These are phyloP conservation scores for Malassezia vespertilionis DNA, from an alignment of 1,284 basidiomycete species.

Conservation along the genomic window DNA sequence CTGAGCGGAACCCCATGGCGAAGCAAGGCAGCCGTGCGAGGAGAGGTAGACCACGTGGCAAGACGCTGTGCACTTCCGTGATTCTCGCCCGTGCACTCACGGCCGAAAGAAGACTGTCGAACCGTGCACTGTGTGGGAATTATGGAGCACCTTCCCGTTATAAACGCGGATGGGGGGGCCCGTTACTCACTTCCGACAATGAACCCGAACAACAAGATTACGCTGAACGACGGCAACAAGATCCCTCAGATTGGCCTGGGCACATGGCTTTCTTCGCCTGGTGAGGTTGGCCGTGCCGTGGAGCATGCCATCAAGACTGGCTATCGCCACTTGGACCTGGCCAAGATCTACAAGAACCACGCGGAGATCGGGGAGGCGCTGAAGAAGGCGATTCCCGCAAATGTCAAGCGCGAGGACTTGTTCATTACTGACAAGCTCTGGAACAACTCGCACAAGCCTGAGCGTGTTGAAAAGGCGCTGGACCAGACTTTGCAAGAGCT, in stretches of 20 bases:
- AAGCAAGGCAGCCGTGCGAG: not conserved
- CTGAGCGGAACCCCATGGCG: constrained; percentile 48
- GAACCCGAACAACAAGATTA: constrained; percentile 32
- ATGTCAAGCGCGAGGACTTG: constrained; percentile 50
- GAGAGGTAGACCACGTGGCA: constrained; percentile 1
- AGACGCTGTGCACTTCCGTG: not conserved
- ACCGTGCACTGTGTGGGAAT: not conserved
- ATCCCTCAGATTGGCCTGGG: constrained; percentile 57
- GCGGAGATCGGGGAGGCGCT: constrained; percentile 50
- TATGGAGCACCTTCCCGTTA: not conserved
- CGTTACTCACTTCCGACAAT: constrained; percentile 8
- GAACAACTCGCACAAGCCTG: constrained; percentile 57
- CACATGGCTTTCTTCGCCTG: constrained; percentile 66
- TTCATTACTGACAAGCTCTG: constrained; percentile 54
- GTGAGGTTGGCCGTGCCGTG: constrained; percentile 62
- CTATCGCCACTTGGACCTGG: constrained; percentile 43
- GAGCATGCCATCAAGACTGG: constrained; percentile 32
- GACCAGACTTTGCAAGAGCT: constrained; percentile 49
- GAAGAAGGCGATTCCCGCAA: constrained; percentile 47
- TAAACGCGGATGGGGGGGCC: not conserved
- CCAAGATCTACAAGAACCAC: constrained; percentile 41
- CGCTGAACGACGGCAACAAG: constrained; percentile 42
- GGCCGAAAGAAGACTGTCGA: constrained; percentile 1
- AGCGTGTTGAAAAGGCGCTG: constrained; percentile 44
- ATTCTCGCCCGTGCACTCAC: not conserved